Conservation (phyloP, 2,329 filamentous ascomycete genomes). For the Ophiostoma himal-ulmi region DNA sequence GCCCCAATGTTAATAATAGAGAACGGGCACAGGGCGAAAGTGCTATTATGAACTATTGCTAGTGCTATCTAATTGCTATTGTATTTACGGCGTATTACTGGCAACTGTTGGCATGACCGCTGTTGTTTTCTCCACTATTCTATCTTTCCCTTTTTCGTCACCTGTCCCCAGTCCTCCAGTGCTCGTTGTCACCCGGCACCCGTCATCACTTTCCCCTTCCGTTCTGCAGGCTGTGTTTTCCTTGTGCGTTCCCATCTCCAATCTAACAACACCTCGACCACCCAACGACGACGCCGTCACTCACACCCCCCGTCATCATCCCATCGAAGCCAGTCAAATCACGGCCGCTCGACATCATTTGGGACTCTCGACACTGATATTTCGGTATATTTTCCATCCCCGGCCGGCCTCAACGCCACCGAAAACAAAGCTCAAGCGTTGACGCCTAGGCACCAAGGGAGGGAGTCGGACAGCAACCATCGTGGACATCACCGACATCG, state of each 20-base stretch:
- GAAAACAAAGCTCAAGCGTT: not conserved
- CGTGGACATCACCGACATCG: not conserved
- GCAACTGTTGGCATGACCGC: not conserved
- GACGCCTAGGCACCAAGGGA: slow-evolving; percentile 13
- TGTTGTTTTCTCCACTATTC: slow-evolving; percentile 7
- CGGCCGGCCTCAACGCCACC: not conserved
- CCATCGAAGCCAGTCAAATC: not conserved
- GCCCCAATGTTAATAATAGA: not conserved
- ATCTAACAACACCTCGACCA: not conserved
- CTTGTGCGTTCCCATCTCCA: slow-evolving; percentile 11
- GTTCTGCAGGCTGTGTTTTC: slow-evolving; percentile 11
- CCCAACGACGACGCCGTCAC: slow-evolving; percentile 7
- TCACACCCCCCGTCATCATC: slow-evolving; percentile 2
- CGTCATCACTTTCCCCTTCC: slow-evolving; percentile 11
- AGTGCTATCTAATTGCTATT: not conserved
- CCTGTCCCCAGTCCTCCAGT: not conserved
- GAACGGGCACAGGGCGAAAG: slow-evolving; percentile 1
- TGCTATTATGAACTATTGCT: not conserved
- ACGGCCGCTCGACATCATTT: not conserved
- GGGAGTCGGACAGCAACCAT: not conserved
- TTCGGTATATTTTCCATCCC: not conserved
- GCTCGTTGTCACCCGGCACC: slow-evolving; percentile 13
- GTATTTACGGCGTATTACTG: slow-evolving; percentile 9
- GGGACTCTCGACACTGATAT: not conserved
- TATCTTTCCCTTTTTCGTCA: slow-evolving; percentile 12